Evolutionary conservation across 768 basidiomycete genomes (phyloP), one percentile per base, ranked within the genome.

Genomic region (Cyclocybe aegerita): DNA sequence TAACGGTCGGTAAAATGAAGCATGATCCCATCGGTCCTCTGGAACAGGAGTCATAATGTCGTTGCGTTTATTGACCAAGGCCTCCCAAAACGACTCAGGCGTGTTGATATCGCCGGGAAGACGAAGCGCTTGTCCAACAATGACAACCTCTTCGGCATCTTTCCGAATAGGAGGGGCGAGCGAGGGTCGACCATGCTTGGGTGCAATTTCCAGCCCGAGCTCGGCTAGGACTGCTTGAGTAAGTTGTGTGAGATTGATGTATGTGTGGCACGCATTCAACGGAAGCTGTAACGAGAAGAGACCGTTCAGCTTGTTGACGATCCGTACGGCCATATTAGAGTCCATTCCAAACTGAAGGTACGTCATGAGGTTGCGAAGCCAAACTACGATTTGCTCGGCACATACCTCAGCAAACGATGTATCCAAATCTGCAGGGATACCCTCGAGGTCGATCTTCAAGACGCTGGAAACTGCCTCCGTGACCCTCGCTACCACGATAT

Each of bases 81-180:
- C 65, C 12, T 64, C 48, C 68, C 68, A 67, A 40, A 68, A 56
- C 6, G 49, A 30, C n/a, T 60, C 62, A 9, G 62, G 53, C 7
- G 52, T 59, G 46, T 60, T 57, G 34, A 70, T 59, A 23, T 56
- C 56, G 1, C 67, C 67, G 8, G 68, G 68, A 31, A 70, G 60
- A 5, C 67, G 59, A 15, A 68, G 40, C 14, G 68, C 63, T 46
- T 66, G 65, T 7, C 68, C 68, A 29, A 70, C 62, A 23, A 70
- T 63, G 9, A 65, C 68, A 7, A 69, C 57, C n/a, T 63, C 61
- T 3, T 60, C 49, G 12, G 17, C 35, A 7, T 12, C 16, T 9
- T 12, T 16, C 4, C 39, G 14, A 15, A 40, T 5, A 1, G 43
- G 9, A 4, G 23, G 15, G 15, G 33, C 45, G 12, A 39, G 30